phyloP scores from a whole-genome alignment of 257 asterid species.

The Vinca minor region DNA sequence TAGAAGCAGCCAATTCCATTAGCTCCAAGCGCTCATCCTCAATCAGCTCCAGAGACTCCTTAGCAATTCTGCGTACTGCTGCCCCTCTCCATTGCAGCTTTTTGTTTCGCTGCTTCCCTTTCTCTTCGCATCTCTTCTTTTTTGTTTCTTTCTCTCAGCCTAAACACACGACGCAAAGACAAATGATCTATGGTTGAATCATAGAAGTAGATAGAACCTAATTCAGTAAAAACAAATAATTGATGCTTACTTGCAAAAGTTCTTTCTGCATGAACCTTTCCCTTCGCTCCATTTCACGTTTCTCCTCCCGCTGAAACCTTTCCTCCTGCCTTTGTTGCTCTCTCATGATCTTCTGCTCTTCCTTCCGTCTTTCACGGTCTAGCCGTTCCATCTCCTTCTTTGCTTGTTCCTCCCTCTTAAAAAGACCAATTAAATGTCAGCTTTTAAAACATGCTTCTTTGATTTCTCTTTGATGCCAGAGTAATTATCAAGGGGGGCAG shows the following conservation, averaged over 20 bases:
- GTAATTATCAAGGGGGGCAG: too few species aligned
- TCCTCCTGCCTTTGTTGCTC: constrained; percentile 90
- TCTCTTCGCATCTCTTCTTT: constrained; percentile 79
- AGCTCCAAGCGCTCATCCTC: constrained; percentile 97
- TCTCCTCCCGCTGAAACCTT: constrained; percentile 90
- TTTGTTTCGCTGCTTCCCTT: constrained; percentile 78
- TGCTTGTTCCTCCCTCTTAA: constrained; percentile 87
- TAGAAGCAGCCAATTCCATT: constrained; percentile 92
- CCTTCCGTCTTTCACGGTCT: constrained; percentile 85
- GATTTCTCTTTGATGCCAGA: background rate
- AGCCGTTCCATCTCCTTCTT: constrained; percentile 89
- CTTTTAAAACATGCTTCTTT: constrained; percentile 7
- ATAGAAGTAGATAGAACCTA: background rate
- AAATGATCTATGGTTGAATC: background rate
- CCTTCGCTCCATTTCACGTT: constrained; percentile 95
- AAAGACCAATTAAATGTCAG: constrained; percentile 21
- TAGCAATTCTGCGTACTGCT: constrained; percentile 80
- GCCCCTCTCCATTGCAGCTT: constrained; percentile 92
- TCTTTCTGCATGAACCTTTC: constrained; percentile 89
- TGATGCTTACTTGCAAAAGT: constrained; percentile 48
- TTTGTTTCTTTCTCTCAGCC: constrained; percentile 93
- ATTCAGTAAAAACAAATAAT: constrained; percentile 1
- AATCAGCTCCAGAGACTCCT: constrained; percentile 88
- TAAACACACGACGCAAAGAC: constrained; percentile 19
- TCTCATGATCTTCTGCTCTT: constrained; percentile 66